Conservation (phyloP, 495 filamentous ascomycete species). For the Penicillium fimorum region DNA sequence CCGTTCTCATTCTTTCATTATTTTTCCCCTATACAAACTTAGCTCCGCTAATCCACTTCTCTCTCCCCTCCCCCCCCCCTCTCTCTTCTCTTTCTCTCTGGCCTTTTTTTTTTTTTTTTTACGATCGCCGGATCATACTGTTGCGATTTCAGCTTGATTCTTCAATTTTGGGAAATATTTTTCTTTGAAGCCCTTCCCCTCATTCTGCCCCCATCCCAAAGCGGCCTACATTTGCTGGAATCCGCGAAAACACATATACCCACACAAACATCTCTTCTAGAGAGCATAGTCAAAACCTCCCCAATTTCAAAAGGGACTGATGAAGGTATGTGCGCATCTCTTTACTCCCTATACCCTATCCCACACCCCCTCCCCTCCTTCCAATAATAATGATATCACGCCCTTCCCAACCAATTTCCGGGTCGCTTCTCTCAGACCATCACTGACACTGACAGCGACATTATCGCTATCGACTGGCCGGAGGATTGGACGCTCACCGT, state of each 20-base stretch:
- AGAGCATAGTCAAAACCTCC: conserved; percentile 8
- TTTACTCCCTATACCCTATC: conserved; percentile 3
- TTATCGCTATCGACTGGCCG: conserved; percentile 15
- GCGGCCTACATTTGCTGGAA: conserved; percentile 15
- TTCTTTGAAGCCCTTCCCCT: neutral
- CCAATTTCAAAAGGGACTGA: conserved; percentile 31
- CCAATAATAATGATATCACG: conserved; percentile 31
- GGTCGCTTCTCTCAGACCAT: conserved; percentile 10
- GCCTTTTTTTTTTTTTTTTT: neutral
- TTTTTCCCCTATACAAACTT: conserved; percentile 16
- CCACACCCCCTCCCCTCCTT: conserved; percentile 12
- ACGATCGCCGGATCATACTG: conserved; percentile 8
- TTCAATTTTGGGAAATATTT: neutral
- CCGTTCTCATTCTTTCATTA: conserved; percentile 18
- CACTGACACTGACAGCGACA: conserved; percentile 22
- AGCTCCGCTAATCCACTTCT: conserved; percentile 27
- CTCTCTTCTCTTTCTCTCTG: conserved; percentile 16
- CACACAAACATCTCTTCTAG: conserved; percentile 23
- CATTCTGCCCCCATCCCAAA: conserved; percentile 9
- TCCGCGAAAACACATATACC: conserved; percentile 25
- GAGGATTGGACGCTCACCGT: conserved; percentile 21
- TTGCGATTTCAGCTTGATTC: neutral
- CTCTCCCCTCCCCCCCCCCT: conserved; percentile 14
- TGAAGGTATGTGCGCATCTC: conserved; percentile 31
- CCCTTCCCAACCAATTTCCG: conserved; percentile 10